Evolutionary conservation across 2,329 filamentous ascomycete genomes (phyloP).

Genomic region (Diplodia mutila): DNA sequence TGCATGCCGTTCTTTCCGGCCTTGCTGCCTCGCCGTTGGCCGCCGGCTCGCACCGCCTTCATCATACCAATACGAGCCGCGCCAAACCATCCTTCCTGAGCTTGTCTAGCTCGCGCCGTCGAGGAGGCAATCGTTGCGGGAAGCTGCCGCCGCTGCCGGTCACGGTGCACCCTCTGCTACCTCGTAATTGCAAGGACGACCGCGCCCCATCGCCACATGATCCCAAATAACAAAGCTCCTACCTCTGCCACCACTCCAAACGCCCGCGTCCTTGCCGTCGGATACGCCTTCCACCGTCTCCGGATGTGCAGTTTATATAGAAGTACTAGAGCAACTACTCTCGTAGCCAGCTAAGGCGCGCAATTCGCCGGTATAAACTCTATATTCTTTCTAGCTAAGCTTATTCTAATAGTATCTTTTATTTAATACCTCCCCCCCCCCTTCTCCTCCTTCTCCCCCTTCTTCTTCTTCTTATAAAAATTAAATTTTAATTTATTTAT

Average conservation of each 20-base stretch:
- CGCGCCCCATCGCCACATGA: constrained; percentile 2
- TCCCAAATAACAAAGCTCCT: neutral
- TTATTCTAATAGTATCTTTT: too few species aligned
- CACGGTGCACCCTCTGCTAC: constrained; percentile 11
- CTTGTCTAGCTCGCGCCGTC: constrained; percentile 4
- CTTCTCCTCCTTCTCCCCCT: too few species aligned
- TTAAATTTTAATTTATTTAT: too few species aligned
- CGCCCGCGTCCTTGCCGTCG: neutral
- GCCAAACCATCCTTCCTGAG: constrained; percentile 18
- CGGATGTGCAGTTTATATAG: neutral
- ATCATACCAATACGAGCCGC: constrained; percentile 12
- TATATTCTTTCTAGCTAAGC: too few species aligned
- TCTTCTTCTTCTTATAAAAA: too few species aligned
- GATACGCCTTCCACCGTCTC: neutral
- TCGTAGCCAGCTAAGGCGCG: too few species aligned
- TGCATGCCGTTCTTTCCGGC: constrained; percentile 6
- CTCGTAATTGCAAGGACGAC: constrained; percentile 15
- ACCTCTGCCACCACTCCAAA: neutral
- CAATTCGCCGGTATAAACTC: too few species aligned
- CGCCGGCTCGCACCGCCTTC: neutral
- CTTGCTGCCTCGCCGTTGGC: neutral
- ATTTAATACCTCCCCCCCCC: too few species aligned
- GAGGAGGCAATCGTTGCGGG: neutral
- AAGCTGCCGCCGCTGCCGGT: neutral
- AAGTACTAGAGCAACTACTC: neutral